Evolutionary conservation across 768 basidiomycete species (phyloP), one percentile per base, ranked within the genome.

Genomic region (Glaciozyma martinii): DNA sequence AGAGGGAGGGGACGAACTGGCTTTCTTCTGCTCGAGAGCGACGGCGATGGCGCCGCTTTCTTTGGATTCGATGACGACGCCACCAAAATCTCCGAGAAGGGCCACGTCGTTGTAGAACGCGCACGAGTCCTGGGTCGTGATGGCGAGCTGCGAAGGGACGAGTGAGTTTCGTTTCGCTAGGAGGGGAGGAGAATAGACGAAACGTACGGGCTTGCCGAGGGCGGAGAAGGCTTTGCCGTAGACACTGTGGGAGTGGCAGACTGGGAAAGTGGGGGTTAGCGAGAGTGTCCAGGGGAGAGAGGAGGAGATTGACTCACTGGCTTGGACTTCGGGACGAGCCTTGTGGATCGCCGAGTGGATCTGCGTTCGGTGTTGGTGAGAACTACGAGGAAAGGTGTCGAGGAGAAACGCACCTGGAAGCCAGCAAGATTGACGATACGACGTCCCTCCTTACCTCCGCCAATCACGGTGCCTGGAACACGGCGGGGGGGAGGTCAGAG

Each of bases 211-310:
- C 29, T 50, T 76, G 19, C 81, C 80, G 30, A 82, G 77, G 13
- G 79, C 74, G 12, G 80, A 79, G 74, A 80, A 83, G 0, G 81
- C 80, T 70, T 80, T 82, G 44, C 81, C 82, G 71, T 79, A 75
- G 10, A 56, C n/a, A 1, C 49, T 53, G 52, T 67, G 66, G 9
- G 55, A 58, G 59, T 67, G 66, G 59, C 66, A 63, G 54, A 67
- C 19, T 21, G 46, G 3, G 19, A n/a, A 2, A 3, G 19, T 10
- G 46, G n/a, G 19, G 4, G n/a, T 21, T 15, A 47, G n/a, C 16
- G 19, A 43, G 42, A 10, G 18, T 23, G 46, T 7, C 6, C 3
- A 7, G 46, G 21, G 3, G 21, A 19, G 21, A 19, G 21, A n/a
- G n/a, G 46, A 19, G 19, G 10, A 19, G 21, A 7, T 19, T 13